Conservation (phyloP, 345 rosid genomes). For the Brassica nigra region DNA sequence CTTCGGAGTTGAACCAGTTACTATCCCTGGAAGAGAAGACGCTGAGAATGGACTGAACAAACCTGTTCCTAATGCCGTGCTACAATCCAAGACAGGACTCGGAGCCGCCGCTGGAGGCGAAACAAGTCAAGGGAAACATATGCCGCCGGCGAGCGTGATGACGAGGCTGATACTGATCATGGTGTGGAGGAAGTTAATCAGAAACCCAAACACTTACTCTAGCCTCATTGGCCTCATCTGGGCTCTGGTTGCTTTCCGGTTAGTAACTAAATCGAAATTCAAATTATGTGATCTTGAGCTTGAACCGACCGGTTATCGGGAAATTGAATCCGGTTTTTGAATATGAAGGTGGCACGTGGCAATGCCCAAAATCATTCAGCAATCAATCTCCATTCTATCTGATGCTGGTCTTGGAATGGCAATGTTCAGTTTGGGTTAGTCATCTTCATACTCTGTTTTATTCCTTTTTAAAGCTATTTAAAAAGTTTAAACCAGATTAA, state of each 20-base stretch:
- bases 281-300: no score
- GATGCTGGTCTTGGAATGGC: conserved; percentile 99
- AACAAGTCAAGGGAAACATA: conserved; percentile 53
- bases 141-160: conserved; percentile 98
- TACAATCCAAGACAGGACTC: conserved; percentile 65
- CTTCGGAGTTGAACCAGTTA: conserved; percentile 53
- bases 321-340: neutral
- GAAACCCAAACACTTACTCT: conserved; percentile 97
- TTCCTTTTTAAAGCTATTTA: conserved; percentile 1
- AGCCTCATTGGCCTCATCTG: conserved; percentile 90
- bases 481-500: neutral
- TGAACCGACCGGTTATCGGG: conserved; percentile 10
- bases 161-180: conserved; percentile 90
- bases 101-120: conserved; percentile 51
- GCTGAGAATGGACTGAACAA: conserved; percentile 56
- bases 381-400: conserved; percentile 81
- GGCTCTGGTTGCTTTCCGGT: conserved; percentile 89
- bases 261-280: conserved; percentile 15
- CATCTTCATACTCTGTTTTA: conserved; percentile 18
- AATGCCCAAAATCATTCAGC: conserved; percentile 81
- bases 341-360: conserved; percentile 64
- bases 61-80: conserved; percentile 69
- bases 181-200: conserved; percentile 95
- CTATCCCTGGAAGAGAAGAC: conserved; percentile 54
- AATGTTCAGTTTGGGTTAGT: conserved; percentile 95